These are phyloP conservation scores for Hamamelis virginiana DNA, from an alignment of 164 flowering plant genomes.

Conservation along the genomic window DNA sequence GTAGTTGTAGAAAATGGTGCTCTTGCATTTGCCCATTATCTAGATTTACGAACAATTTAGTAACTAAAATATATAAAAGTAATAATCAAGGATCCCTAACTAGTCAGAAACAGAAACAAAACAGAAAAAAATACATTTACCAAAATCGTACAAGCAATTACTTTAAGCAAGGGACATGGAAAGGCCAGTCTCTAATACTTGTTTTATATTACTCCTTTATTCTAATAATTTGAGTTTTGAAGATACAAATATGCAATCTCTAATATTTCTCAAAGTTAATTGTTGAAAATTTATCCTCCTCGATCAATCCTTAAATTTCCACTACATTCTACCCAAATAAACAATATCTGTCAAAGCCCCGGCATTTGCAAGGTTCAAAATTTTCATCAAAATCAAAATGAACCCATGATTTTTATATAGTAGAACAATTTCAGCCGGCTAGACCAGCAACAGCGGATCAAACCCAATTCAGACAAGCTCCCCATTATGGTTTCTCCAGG, in stretches of 20 bases:
- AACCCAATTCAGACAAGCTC: not conserved
- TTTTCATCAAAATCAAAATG: not conserved
- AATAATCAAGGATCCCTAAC: not conserved
- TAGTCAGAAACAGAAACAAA: no score
- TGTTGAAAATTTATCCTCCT: not conserved
- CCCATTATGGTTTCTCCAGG: not conserved
- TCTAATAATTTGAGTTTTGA: not conserved
- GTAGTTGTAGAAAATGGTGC: slow-evolving; percentile 67
- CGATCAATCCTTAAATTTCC: not conserved
- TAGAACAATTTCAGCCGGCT: not conserved
- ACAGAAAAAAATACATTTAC: not conserved
- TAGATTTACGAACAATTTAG: slow-evolving; percentile 27
- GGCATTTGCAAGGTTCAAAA: not conserved
- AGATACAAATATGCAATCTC: not conserved
- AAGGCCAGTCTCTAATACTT: no score
- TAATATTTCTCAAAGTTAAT: not conserved
- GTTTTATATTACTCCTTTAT: no score
- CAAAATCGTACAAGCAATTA: no score
- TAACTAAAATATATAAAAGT: not conserved
- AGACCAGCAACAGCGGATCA: not conserved
- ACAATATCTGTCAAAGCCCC: not conserved
- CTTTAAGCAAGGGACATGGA: no score
- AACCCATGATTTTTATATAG: not conserved
- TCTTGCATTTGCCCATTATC: slow-evolving; percentile 65
- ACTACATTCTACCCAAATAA: not conserved